phyloP scores from a whole-genome alignment of 2,329 filamentous ascomycete genomes.

The Apiospora arundinis region DNA sequence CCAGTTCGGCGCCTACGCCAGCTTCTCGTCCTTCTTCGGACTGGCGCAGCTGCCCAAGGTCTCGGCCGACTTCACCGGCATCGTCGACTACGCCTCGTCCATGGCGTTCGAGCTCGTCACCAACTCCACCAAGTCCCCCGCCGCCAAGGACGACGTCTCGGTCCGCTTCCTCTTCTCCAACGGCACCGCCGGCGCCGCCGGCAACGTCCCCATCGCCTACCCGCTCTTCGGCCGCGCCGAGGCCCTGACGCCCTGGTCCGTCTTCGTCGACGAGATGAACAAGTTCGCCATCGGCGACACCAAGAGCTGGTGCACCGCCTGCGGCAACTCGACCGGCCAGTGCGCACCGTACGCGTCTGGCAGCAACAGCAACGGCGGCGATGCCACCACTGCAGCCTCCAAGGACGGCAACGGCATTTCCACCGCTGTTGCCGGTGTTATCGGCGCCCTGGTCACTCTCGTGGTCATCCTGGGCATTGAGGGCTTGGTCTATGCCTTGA shows the following conservation, averaged over 20 bases:
- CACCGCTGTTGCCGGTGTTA: conserved; percentile 78
- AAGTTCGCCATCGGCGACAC: conserved; percentile 72
- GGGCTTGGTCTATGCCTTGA: conserved; percentile 49
- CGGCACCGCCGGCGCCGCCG: conserved; percentile 53
- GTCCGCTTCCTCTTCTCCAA: conserved; percentile 69
- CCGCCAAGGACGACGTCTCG: conserved; percentile 49
- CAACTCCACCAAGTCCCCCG: conserved; percentile 46
- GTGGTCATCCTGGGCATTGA: conserved; percentile 55
- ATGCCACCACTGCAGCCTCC: conserved; percentile 31
- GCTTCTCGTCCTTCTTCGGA: conserved; percentile 69
- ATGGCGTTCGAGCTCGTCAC: conserved; percentile 80
- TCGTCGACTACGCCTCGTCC: conserved; percentile 83
- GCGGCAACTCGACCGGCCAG: conserved; percentile 72
- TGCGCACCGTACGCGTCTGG: conserved; percentile 57
- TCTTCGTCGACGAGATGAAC: conserved; percentile 68
- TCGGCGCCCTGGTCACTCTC: conserved; percentile 72
- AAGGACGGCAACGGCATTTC: conserved; percentile 58
- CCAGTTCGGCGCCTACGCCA: conserved; percentile 67
- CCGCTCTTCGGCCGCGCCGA: conserved; percentile 66
- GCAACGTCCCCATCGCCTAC: conserved; percentile 58
- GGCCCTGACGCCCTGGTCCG: conserved; percentile 67
- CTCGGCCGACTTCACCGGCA: conserved; percentile 70
- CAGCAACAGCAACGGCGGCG: conserved; percentile 35
- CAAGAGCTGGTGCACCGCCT: conserved; percentile 74
- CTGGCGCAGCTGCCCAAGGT: conserved; percentile 58